Base-by-base conservation (phyloP, 345 rosid species). In the Cardamine occulta region DNA sequence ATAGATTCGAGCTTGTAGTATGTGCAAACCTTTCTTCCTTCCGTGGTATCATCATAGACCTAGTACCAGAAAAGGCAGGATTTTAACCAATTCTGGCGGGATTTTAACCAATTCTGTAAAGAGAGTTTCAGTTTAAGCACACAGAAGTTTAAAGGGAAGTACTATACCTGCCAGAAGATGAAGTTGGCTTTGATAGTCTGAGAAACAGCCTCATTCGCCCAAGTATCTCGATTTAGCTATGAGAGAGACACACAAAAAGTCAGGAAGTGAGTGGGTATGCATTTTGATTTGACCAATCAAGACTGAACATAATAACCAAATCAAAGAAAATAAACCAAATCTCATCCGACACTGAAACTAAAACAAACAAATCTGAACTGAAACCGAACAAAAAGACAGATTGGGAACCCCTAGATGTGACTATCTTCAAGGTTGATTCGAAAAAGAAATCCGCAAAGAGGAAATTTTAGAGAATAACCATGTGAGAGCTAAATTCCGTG, bases 161-260 rank as follows among this genome's bases (percentile, higher is more conserved):
- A 45, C 4, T 35, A 56, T 37, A 48, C 98, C 97, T 96, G 99
- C 97, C 97, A 96, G 84, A 93, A 96, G 81, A 92, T 87, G 82
- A 95, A 95, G 74, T 91, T 93, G 26, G 96, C 87, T 73, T 85
- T 84, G 68, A 93, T 78, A 47, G 98, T 93, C 77, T 93, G 92
- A 64, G 95, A 83, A 75, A 96, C 97, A 55, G 98, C 93, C 74
- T 88, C 97, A 81, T 96, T 89, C 66, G 95, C 98, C 99, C 99
- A 96, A 26, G 99, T 96, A 82, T 96, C 98, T 69, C 99, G 86
- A 80, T 96, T 96, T 75, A 96, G 97, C 99, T 77, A 93, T 79
- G 77, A 86, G 35, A 81, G 24, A 70, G 32, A 48, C 84, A 82
- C 42, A 75, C 42, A 79, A 31, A 67, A 10, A 54, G 39, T 29